Evolutionary conservation across 2,329 filamentous ascomycete species (phyloP).

Genomic region (Parastagonospora avenae): DNA sequence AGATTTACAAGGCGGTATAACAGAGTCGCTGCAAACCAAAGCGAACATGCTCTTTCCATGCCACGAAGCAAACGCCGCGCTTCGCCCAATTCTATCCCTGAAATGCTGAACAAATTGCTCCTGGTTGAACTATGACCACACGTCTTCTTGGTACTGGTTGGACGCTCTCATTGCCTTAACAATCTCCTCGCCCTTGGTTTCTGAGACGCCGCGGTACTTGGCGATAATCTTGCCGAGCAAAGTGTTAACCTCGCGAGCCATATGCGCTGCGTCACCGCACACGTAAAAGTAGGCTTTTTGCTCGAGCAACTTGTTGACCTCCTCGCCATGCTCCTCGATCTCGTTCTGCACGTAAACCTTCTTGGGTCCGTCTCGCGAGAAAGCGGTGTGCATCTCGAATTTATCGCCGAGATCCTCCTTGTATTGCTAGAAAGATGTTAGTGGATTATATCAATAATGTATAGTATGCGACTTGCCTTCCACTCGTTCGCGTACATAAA

Average conservation of each 20-base stretch:
- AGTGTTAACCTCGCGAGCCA: conserved; percentile 91
- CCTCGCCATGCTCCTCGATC: conserved; percentile 78
- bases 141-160: conserved; percentile 92
- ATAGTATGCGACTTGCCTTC: conserved; percentile 68
- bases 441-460: not conserved
- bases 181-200: conserved; percentile 90
- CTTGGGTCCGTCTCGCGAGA: conserved; percentile 83
- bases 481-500: conserved; percentile 92
- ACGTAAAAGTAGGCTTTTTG: conserved; percentile 96
- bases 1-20: conserved; percentile 3
- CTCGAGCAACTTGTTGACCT: conserved; percentile 85
- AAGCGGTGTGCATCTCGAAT: conserved; percentile 89
- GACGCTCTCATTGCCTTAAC: conserved; percentile 95
- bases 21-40: conserved; percentile 8
- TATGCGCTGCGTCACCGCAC: conserved; percentile 95
- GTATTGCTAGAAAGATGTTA: conserved; percentile 66
- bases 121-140: conserved; percentile 60
- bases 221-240: conserved; percentile 87
- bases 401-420: conserved; percentile 82
- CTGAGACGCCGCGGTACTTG: conserved; percentile 78
- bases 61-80: conserved; percentile 22
- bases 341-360: conserved; percentile 98
- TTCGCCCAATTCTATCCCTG: conserved; percentile 31
- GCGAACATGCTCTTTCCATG: conserved; percentile 6
- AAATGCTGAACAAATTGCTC: conserved; percentile 30